Base-by-base conservation (phyloP, 2,329 filamentous ascomycete species). In the Alternaria arborescens region DNA sequence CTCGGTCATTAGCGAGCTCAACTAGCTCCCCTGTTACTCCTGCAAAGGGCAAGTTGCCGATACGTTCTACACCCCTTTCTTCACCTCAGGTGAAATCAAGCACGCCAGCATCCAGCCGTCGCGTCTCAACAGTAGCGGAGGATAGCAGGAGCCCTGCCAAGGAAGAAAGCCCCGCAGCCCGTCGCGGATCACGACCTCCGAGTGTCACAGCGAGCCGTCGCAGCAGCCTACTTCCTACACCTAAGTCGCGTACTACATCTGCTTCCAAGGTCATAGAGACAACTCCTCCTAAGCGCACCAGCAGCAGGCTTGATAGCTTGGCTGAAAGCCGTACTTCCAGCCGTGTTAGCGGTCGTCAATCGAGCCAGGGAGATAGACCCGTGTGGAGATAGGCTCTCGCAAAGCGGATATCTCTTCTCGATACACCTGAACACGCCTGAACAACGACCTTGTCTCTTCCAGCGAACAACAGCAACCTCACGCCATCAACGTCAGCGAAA, bases 21-120 rank as follows among this genome's bases (percentile, higher is more conserved):
- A 68, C 76, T 58, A 72, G 74, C 43, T 70, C 69, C 10, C 75
- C 75, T 4, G 64, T 70, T 12, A 77, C 76, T 6, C 74, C 76
- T 14, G 64, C 69, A n/a, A 69, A 69, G 30, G 64, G 61, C 41
- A 74, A 69, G n/a, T 38, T 59, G 8, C 55, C 66, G 8, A 56
- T 67, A 22, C 68, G 66, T 6, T 63, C 67, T 5, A 69, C 72
- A 0, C 67, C 73, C 3, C 57, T 62, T 18, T 71, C 72, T 36
- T 65, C 67, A 5, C 58, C 64, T 16, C 62, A 62, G 14, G 24
- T 65, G 1, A 65, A 67, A 4, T 53, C 43, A 14, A 61, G 61
- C 20, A 74, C 72, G 4, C 68, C 74, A 8, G 53, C 62, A 12
- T 75, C 74, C 10, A 50, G 58, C 11, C 74, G 70, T n/a, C 72